A percentile compares a stretch with the other conserved stretches of the same genome.
phyloP scores from a whole-genome alignment of 2,329 filamentous ascomycete species.

The Aureobasidium zeae region DNA sequence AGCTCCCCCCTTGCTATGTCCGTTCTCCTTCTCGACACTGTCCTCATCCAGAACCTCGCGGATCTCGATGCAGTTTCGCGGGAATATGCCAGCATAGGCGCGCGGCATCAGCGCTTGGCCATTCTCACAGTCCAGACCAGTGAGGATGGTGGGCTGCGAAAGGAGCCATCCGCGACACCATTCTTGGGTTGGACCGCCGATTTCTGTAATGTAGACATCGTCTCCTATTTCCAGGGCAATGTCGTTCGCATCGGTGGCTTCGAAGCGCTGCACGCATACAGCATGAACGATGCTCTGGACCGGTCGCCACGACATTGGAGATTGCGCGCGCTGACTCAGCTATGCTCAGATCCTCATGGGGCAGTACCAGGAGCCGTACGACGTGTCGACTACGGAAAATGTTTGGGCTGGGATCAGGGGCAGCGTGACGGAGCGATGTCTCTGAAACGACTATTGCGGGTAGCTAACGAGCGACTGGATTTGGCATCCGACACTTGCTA shows the following conservation, averaged over 20 bases:
- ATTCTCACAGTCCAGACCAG: constrained; percentile 80
- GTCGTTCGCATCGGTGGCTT: constrained; percentile 76
- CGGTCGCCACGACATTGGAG: constrained; percentile 84
- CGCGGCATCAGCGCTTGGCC: constrained; percentile 90
- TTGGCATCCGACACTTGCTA: too few relatives aligned
- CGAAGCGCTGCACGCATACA: constrained; percentile 89
- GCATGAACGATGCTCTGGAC: constrained; percentile 96
- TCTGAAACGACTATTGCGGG: too few relatives aligned
- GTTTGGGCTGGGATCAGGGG: too few relatives aligned
- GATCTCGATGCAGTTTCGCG: constrained; percentile 86
- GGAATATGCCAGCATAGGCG: constrained; percentile 98
- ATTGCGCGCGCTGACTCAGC: too few relatives aligned
- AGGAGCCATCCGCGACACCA: constrained; percentile 96
- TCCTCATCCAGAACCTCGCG: constrained; percentile 79
- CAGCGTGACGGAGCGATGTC: too few relatives aligned
- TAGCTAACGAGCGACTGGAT: too few relatives aligned
- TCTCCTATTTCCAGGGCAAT: constrained; percentile 95
- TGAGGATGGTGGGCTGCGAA: constrained; percentile 83
- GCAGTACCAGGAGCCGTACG: neutral
- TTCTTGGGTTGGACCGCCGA: constrained; percentile 71
- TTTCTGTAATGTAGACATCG: constrained; percentile 97
- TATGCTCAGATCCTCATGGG: too few relatives aligned
- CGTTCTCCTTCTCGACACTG: constrained; percentile 11
- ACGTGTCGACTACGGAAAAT: constrained; percentile 2
- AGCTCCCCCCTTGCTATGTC: constrained; percentile 1